Conservation (phyloP, 345 rosid genomes). For the Erodium maritimum region DNA sequence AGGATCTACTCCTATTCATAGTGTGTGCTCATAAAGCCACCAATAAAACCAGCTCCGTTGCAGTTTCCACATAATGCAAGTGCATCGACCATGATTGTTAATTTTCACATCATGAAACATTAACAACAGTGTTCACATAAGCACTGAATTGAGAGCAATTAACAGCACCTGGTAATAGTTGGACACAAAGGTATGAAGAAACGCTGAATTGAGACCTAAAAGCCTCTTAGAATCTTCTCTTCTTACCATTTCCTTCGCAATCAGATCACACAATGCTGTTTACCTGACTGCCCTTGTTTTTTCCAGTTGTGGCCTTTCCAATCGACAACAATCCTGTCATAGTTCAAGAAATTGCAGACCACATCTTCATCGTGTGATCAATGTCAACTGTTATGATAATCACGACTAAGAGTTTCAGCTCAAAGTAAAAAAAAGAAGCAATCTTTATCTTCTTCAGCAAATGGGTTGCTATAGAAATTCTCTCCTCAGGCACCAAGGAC, state of each 20-base stretch:
- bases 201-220: too few species aligned
- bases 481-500: not conserved
- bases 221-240: too few species aligned
- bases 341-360: not conserved
- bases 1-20: constrained; percentile 25
- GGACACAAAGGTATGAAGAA: too few species aligned
- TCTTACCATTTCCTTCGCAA: not conserved
- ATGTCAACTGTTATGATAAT: too few species aligned
- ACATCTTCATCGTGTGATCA: too few species aligned
- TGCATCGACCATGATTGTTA: not conserved
- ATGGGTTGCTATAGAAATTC: not conserved
- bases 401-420: too few species aligned
- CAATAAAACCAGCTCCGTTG: constrained; percentile 92
- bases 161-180: not conserved
- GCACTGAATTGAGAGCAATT: constrained; percentile 57
- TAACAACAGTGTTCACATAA: too few species aligned
- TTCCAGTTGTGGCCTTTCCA: not conserved
- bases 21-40: constrained; percentile 83
- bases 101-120: not conserved
- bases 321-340: not conserved
- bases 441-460: too few species aligned
- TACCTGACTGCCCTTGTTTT: not conserved
- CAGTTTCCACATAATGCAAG: constrained; percentile 66
- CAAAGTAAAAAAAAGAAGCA: too few species aligned
- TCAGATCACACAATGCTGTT: not conserved